Base-by-base conservation (phyloP, 2,329 filamentous ascomycete species). In the Thielaviopsis musarum region DNA sequence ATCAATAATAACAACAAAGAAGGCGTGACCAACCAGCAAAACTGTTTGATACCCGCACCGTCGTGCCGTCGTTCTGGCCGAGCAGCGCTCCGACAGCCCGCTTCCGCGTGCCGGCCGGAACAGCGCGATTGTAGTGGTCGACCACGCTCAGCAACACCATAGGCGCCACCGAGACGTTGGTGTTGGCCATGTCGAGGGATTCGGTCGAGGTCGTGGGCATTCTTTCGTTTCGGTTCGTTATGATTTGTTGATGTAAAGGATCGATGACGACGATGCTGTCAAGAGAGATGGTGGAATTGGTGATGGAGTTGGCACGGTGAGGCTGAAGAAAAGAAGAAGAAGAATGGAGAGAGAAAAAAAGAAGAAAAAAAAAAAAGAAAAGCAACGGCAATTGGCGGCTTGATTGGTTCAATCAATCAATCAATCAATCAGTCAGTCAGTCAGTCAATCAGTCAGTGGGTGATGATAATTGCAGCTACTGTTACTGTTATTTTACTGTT, bases 151-250 rank as follows among this genome's bases (percentile, higher is more conserved):
- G 88, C 66, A 98, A 88, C 68, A 98, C 93, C 71, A 98, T 84
- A 67, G 93, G 93, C 68, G 93, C 93, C 73, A 98, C 91, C 66
- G 91, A 95, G 73, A 98, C 93, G 74, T 86, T 95, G 73, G 89
- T 85, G 68, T 85, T 91, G 72, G 96, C 90, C 71, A 97, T 85
- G 66, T 88, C 94, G 72, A 96, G 84, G 65, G 91, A 94, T 78
- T 97, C 91, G 73, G 91, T 89, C 71, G 91, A 96, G 65, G 91
- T 97, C 73, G 91, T 85, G 74, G 91, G 91, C 91, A 97, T 97
- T 71, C 69, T 19, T 82, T 73, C 67, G 10, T 12, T 17, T 41
- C 12, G 34, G 10, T 12, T 2, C 3, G 10, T 12, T 3, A 17
- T 41, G 34, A 41, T 10, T 41, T 28, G 3, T 28, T 28, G 26